phyloP scores from a whole-genome alignment of 2,329 filamentous ascomycete genomes.

The Zymoseptoria tritici region DNA sequence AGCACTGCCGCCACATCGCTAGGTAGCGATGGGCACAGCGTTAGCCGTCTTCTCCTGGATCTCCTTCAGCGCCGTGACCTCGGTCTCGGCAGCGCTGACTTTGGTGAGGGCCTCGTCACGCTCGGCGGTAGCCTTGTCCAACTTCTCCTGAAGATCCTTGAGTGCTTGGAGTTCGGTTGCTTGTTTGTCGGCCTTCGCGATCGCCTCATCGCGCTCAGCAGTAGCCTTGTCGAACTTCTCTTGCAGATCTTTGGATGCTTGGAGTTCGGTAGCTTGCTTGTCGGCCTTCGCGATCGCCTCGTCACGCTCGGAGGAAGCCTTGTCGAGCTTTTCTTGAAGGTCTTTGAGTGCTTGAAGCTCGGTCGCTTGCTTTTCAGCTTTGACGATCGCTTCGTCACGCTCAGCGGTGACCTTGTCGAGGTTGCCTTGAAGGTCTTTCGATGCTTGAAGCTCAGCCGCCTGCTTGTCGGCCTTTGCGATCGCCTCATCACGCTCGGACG shows the following conservation, averaged over 20 bases:
- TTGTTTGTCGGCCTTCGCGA: neutral
- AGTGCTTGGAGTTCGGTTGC: neutral
- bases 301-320: neutral
- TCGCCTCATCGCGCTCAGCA: neutral
- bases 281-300: neutral
- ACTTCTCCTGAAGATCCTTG: neutral
- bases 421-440: neutral
- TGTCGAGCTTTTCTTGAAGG: neutral
- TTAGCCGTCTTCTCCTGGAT: neutral
- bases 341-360: neutral
- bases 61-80: neutral
- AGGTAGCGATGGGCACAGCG: neutral
- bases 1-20: neutral
- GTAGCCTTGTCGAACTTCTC: neutral
- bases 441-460: neutral
- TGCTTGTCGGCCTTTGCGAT: neutral
- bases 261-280: no score
- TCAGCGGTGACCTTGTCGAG: neutral
- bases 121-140: neutral
- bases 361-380: neutral
- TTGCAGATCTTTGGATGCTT: neutral
- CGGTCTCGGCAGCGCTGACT: neutral
- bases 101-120: neutral
- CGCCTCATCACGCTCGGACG: conserved; percentile 1
- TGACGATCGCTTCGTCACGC: neutral